Evolutionary conservation across 2,329 filamentous ascomycete genomes (phyloP).

Genomic region (Alternaria brassicae): DNA sequence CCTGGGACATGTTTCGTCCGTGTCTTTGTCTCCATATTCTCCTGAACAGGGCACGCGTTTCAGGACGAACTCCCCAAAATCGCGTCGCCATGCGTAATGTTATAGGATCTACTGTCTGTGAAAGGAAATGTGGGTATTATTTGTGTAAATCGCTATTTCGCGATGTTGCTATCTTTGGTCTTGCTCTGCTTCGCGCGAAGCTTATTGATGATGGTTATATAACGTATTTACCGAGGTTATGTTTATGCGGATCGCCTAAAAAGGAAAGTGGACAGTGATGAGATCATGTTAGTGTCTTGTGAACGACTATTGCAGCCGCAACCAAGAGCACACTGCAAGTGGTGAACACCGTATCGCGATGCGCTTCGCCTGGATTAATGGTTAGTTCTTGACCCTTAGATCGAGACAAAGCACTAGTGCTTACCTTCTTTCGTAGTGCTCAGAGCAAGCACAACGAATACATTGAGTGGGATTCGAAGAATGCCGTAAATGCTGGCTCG

Average conservation of each 20-base stretch:
- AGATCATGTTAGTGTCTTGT: constrained; percentile 32
- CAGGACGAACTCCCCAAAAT: not conserved
- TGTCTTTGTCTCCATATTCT: not conserved
- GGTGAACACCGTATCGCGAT: constrained; percentile 42
- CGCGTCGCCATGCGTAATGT: constrained; percentile 11
- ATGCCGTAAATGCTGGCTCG: constrained; percentile 64
- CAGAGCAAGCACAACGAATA: constrained; percentile 43
- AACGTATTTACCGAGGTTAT: not conserved
- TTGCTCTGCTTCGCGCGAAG: not conserved
- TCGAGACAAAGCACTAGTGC: not conserved
- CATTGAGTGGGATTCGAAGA: constrained; percentile 65
- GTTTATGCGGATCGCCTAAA: not conserved
- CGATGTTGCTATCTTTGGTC: not conserved
- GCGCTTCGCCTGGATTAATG: constrained; percentile 31
- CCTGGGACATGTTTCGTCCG: constrained; percentile 17
- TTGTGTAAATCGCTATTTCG: constrained; percentile 8
- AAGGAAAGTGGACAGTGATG: not conserved
- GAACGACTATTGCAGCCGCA: constrained; percentile 36
- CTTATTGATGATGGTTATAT: not conserved
- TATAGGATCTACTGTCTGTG: constrained; percentile 6
- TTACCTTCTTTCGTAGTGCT: constrained; percentile 45
- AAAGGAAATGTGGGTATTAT: not conserved
- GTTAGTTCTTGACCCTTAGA: constrained; percentile 14
- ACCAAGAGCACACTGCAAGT: constrained; percentile 40
- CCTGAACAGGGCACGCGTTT: not conserved